phyloP scores from a whole-genome alignment of 768 basidiomycete genomes.

The Tulasnella sp. region DNA sequence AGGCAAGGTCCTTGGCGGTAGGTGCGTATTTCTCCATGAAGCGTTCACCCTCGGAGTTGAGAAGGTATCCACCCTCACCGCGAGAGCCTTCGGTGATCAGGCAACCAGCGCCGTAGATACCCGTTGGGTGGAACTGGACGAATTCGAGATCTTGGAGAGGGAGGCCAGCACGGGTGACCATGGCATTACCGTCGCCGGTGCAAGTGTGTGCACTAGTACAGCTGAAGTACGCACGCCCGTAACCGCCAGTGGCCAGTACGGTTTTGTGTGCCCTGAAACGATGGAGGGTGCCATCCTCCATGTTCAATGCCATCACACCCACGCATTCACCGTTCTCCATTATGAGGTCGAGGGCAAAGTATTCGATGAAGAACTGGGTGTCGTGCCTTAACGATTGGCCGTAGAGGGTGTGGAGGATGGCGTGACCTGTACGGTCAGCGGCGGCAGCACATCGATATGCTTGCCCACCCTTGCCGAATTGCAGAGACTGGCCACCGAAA shows the following conservation, averaged over 20 bases:
- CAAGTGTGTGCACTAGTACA: conserved; percentile 99
- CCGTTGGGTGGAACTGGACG: conserved; percentile 99
- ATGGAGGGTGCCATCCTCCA: conserved; percentile 99
- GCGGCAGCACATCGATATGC: conserved; percentile 98
- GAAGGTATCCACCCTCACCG: conserved; percentile 95
- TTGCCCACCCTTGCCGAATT: conserved; percentile 97
- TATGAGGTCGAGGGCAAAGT: conserved; percentile 97
- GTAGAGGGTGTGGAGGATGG: conserved; percentile 95
- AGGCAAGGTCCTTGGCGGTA: conserved; percentile 97
- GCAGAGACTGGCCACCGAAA: conserved; percentile 94
- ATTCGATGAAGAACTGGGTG: conserved; percentile 99
- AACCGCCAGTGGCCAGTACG: conserved; percentile 94
- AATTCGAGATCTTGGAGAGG: conserved; percentile 97
- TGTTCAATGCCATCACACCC: conserved; percentile 96
- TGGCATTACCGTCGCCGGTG: conserved; percentile 96
- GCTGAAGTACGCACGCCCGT: conserved; percentile 95
- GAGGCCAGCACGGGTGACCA: conserved; percentile 93
- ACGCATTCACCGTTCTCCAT: conserved; percentile 99
- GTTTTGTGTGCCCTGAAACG: conserved; percentile 98
- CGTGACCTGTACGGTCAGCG: conserved; percentile 97
- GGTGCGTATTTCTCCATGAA: conserved; percentile 99
- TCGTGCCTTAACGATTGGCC: conserved; percentile 98
- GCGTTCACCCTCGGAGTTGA: conserved; percentile 97
- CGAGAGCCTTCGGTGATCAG: conserved; percentile 98
- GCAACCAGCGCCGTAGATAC: conserved; percentile 98